Percentiles rank a stretch among this genome's conserved stretches.
Conservation (phyloP, 2,329 filamentous ascomycete species). For the Paraconiothyrium sp. region DNA sequence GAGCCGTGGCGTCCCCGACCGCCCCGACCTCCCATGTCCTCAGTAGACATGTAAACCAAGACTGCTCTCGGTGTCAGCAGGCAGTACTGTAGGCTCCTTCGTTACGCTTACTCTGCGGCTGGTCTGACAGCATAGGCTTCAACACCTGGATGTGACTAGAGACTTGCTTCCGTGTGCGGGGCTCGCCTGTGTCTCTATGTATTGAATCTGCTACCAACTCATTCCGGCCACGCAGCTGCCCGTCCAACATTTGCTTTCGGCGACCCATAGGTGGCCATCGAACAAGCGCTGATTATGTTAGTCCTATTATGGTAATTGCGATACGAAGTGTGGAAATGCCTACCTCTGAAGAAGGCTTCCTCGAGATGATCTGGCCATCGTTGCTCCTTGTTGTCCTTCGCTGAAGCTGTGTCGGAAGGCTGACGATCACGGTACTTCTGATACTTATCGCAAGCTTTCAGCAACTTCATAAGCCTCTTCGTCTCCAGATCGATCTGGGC, state of each 20-base stretch:
- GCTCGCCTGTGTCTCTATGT: constrained; percentile 62
- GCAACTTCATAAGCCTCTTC: constrained; percentile 38
- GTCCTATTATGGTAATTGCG: constrained; percentile 2
- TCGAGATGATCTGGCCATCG: constrained; percentile 61
- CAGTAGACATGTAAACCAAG: constrained; percentile 53
- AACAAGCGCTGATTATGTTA: constrained; percentile 45
- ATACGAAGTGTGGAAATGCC: constrained; percentile 9
- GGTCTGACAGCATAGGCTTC: constrained; percentile 63
- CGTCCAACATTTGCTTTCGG: constrained; percentile 59
- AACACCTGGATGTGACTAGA: constrained; percentile 72
- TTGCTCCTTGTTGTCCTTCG: constrained; percentile 42
- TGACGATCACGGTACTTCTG: constrained; percentile 58
- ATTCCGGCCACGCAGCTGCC: constrained; percentile 67
- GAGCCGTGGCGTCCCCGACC: constrained; percentile 24
- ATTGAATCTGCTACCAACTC: constrained; percentile 70
- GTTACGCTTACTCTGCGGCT: constrained; percentile 60
- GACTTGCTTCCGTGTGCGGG: constrained; percentile 66
- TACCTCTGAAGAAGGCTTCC: constrained; percentile 59
- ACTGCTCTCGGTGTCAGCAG: constrained; percentile 44
- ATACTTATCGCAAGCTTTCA: constrained; percentile 53
- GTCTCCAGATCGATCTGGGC: constrained; percentile 40
- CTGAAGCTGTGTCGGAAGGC: constrained; percentile 31
- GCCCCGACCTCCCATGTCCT: constrained; percentile 37
- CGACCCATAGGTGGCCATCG: constrained; percentile 68
- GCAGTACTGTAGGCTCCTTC: neutral